phyloP scores from a whole-genome alignment of 192 early-diverging fungal genomes.

The Backusella parvicylindrica region DNA sequence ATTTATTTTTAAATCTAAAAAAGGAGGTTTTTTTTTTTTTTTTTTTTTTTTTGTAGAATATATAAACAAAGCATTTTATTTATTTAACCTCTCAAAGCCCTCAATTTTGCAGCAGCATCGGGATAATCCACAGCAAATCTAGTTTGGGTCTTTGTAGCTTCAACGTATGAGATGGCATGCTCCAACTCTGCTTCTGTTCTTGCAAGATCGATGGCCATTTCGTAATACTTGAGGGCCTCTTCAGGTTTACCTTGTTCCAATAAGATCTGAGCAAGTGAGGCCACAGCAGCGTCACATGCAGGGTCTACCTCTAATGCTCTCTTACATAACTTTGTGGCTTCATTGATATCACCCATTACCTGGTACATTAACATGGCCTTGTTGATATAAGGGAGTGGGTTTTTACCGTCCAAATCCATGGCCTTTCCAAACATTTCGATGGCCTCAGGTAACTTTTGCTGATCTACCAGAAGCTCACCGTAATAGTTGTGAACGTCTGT shows the following conservation, averaged over 20 bases:
- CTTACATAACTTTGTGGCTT: constrained; percentile 71
- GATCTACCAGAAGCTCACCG: constrained; percentile 90
- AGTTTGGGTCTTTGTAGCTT: constrained; percentile 53
- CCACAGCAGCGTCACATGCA: constrained; percentile 90
- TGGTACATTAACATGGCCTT: constrained; percentile 83
- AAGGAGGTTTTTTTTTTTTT: not conserved
- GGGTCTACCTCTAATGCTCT: constrained; percentile 84
- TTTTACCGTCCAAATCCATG: constrained; percentile 68
- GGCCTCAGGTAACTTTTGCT: constrained; percentile 77
- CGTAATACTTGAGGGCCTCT: constrained; percentile 79
- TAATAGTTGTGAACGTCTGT: constrained; percentile 97
- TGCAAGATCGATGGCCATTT: constrained; percentile 76
- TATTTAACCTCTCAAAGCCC: constrained; percentile 15
- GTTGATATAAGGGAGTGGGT: constrained; percentile 97
- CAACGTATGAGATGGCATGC: constrained; percentile 69
- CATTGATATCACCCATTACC: constrained; percentile 57
- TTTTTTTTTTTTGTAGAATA: not conserved
- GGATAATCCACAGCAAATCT: constrained; percentile 18
- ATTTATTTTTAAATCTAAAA: not conserved
- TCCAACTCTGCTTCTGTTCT: constrained; percentile 87
- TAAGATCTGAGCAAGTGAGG: constrained; percentile 73
- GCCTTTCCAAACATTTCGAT: constrained; percentile 85
- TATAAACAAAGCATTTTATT: not conserved
- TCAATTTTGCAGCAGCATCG: constrained; percentile 28
- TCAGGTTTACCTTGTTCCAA: constrained; percentile 83